Conservation (phyloP, 2,329 filamentous ascomycete species). For the Colletotrichum zoysiae region DNA sequence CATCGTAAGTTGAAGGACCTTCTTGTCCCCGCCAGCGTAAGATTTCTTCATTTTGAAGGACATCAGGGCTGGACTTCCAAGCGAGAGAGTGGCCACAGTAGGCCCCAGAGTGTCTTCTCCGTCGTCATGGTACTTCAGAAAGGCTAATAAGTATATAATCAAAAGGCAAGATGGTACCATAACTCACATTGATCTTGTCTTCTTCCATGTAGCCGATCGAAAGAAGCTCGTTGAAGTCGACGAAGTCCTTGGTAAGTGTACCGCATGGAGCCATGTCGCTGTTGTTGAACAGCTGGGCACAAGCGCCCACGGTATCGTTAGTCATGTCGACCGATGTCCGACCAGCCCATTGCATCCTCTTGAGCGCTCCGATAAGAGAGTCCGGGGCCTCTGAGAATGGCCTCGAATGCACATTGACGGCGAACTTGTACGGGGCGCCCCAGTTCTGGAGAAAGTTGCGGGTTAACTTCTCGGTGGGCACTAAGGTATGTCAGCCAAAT, state of each 20-base stretch:
- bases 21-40: constrained; percentile 28
- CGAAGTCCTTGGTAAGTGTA: constrained; percentile 46
- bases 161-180: not conserved
- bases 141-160: not conserved
- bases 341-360: constrained; percentile 68
- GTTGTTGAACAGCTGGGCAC: constrained; percentile 1
- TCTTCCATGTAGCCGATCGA: constrained; percentile 72
- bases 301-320: constrained; percentile 38
- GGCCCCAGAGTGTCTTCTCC: constrained; percentile 73
- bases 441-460: constrained; percentile 68
- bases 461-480: constrained; percentile 58
- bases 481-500: constrained; percentile 49
- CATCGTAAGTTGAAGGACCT: constrained; percentile 57
- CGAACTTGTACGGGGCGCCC: constrained; percentile 77
- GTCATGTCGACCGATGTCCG: constrained; percentile 53
- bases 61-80: constrained; percentile 71
- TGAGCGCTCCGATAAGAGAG: constrained; percentile 62
- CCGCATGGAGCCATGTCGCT: constrained; percentile 22
- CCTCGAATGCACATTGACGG: constrained; percentile 65
- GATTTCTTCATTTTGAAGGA: constrained; percentile 65
- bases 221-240: constrained; percentile 73
- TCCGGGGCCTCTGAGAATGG: constrained; percentile 62
- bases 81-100: constrained; percentile 71
- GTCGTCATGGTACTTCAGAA: constrained; percentile 72
- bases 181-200: constrained; percentile 66